Percentiles rank a stretch among this genome's conserved stretches.
Evolutionary conservation across 2,329 filamentous ascomycete species (phyloP).

Genomic region (Gnomoniopsis sp.): DNA sequence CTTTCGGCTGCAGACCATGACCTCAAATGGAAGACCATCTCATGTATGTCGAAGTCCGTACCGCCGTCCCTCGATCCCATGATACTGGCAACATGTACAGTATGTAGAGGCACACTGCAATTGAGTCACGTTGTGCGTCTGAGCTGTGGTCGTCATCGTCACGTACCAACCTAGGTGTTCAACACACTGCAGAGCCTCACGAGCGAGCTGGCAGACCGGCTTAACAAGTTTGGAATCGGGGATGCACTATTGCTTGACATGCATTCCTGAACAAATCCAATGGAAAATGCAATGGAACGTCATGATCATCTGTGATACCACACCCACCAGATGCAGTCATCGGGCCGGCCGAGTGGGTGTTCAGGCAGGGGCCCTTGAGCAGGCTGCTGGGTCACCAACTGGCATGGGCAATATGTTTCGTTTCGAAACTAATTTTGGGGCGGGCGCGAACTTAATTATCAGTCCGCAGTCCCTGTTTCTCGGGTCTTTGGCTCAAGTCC

Average conservation of each 20-base stretch:
- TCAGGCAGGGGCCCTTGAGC: not conserved
- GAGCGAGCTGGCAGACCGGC: not conserved
- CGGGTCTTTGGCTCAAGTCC: not conserved
- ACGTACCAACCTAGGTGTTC: not conserved
- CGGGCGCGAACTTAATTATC: not conserved
- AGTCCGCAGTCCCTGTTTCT: not conserved
- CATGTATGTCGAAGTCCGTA: too few relatives aligned
- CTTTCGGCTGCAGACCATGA: too few relatives aligned
- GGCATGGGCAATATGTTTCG: not conserved
- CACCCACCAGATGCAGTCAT: not conserved
- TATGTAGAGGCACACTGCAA: not conserved
- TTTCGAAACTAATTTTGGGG: not conserved
- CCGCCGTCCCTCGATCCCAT: too few relatives aligned
- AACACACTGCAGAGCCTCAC: not conserved
- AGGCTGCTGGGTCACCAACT: not conserved
- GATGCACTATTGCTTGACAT: not conserved
- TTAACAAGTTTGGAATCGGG: not conserved
- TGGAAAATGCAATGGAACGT: not conserved
- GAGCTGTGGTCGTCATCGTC: not conserved
- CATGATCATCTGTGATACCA: not conserved
- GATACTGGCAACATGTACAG: too few relatives aligned
- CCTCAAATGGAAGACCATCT: too few relatives aligned
- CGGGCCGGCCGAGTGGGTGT: not conserved
- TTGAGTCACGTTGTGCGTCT: not conserved
- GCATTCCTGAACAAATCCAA: not conserved